phyloP scores from a whole-genome alignment of 73 alveolate genomes.

The Uronychia setigera region DNA sequence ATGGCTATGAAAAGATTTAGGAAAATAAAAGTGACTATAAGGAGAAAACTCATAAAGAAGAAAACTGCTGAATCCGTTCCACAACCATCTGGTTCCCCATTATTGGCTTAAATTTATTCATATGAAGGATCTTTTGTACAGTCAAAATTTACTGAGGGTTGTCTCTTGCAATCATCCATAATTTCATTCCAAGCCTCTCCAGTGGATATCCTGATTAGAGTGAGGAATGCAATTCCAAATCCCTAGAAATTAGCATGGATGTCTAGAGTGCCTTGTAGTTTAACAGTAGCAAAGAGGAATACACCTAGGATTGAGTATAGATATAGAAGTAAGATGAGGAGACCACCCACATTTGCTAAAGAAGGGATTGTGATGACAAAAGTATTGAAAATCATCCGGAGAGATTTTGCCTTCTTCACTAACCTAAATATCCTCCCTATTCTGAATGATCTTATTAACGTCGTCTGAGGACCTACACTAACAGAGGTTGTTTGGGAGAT shows the following conservation, averaged over 20 bases:
- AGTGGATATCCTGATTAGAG: conserved; percentile 65
- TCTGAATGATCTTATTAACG: conserved; percentile 68
- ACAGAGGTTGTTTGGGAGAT: conserved; percentile 49
- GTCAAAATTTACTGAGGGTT: conserved; percentile 10
- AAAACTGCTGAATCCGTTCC: conserved; percentile 4
- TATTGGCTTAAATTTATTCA: not conserved
- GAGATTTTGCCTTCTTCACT: conserved; percentile 59
- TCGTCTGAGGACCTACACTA: conserved; percentile 36
- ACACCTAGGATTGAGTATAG: conserved; percentile 55
- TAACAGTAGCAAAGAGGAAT: conserved; percentile 35
- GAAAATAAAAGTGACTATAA: conserved; percentile 14
- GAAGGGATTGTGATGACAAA: conserved; percentile 62
- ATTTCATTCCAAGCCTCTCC: conserved; percentile 93
- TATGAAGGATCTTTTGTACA: conserved; percentile 42
- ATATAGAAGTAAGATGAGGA: conserved; percentile 54
- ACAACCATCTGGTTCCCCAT: conserved; percentile 9
- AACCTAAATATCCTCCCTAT: conserved; percentile 66
- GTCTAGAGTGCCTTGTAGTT: conserved; percentile 28
- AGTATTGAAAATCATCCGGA: conserved; percentile 61
- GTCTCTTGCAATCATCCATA: conserved; percentile 75
- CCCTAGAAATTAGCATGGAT: conserved; percentile 46
- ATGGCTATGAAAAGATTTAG: conserved; percentile 42
- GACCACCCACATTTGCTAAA: conserved; percentile 66
- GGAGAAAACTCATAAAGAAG: conserved; percentile 10
- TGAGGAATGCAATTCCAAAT: conserved; percentile 56